Percentiles rank a stretch among this genome's conserved stretches.
Evolutionary conservation across 345 rosid species (phyloP).

Genomic region (Euclidium syriacum): DNA sequence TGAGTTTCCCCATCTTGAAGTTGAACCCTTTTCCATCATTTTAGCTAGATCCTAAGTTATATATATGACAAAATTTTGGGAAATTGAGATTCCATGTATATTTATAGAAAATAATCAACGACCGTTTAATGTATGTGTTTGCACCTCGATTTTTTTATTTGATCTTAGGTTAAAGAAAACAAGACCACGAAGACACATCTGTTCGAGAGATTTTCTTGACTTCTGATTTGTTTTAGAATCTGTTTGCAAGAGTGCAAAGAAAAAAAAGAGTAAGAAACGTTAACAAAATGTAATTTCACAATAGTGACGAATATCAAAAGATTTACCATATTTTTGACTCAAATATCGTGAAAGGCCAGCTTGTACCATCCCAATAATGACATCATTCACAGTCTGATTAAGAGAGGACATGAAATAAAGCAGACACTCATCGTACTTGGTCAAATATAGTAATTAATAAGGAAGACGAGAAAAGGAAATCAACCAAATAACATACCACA

Average conservation of each 20-base stretch:
- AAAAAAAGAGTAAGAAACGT: not conserved
- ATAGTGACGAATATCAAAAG: not conserved
- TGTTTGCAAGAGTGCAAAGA: not conserved
- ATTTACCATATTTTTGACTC: conserved; percentile 43
- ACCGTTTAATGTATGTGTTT: conserved; percentile 42
- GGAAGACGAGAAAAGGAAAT: not conserved
- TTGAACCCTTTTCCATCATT: conserved; percentile 41
- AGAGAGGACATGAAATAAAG: not conserved
- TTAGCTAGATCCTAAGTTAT: conserved; percentile 33
- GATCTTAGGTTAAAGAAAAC: conserved; percentile 48
- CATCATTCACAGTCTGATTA: conserved; percentile 41
- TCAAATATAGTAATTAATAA: not conserved
- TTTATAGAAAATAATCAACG: not conserved
- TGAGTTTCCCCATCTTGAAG: conserved; percentile 48
- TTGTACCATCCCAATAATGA: conserved; percentile 49
- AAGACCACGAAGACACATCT: conserved; percentile 32
- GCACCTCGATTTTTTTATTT: conserved; percentile 45
- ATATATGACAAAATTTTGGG: not conserved
- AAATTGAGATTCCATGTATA: not conserved
- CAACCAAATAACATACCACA: conserved; percentile 6
- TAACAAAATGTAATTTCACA: not conserved
- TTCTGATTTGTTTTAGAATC: conserved; percentile 8
- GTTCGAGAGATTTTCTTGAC: conserved; percentile 19
- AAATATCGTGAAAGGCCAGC: conserved; percentile 59
- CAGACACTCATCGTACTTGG: not conserved